Evolutionary conservation across 345 rosid species (phyloP), one percentile per base, ranked within the genome.

Genomic region (Hirschfeldia incana): DNA sequence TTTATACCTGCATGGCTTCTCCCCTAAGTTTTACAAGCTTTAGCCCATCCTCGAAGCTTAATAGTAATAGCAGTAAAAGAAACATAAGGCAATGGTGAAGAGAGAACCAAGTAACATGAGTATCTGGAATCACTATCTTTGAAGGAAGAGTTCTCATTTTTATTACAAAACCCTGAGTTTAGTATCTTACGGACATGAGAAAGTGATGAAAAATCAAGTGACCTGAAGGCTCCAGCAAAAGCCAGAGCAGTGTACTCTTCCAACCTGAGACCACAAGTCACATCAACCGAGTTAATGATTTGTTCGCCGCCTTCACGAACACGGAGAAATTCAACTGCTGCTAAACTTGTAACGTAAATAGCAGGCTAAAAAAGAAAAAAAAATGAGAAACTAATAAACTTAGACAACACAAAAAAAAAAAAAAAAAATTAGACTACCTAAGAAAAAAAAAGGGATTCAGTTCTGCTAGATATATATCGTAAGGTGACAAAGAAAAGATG

Each of bases 191-290:
- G 1, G 63, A 70, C 4, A 78, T 21, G 29, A 30, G 6, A n/a
- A 36, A 39, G 55, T 12, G 53, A 37, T 67, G 44, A 36, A 59
- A 29, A 65, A 55, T 33, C 73, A 36, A 61, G 83, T 78, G 71
- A 91, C 98, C 97, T 93, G 88, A 95, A 90, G 81, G 97, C 97
- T 78, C 91, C 98, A 72, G 97, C 89, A 85, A 93, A 95, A 42
- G 99, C 94, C 12, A 95, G 86, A 68, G 99, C 98, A 78, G 98
- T 90, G 76, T 95, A 95, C 84, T 95, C 99, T 74, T 98, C 99
- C 76, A 95, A 87, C 84, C 98, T 95, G 44, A 95, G 94, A 57
- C 99, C 99, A 69, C 98, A 93, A 8, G 97, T 91, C 44, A 93
- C 97, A 85, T 95, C 97, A 76, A 89, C 90, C 17, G 98, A 91